Conservation (phyloP, 2,329 filamentous ascomycete species). For the Fusarium mundagurra region DNA sequence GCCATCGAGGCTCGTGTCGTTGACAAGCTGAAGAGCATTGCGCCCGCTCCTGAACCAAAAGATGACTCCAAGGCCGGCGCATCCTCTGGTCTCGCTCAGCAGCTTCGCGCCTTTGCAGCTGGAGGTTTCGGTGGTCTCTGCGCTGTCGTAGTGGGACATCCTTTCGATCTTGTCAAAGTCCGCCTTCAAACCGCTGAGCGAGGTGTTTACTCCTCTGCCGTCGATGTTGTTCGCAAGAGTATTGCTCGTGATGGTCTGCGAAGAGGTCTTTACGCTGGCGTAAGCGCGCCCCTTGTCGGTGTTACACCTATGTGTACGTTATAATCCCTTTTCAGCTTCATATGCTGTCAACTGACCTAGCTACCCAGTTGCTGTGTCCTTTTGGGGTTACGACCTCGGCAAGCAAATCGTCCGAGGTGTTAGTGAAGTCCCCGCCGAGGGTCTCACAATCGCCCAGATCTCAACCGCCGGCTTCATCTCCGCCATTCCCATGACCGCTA, state of each 20-base stretch:
- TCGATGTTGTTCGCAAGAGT: slow-evolving; percentile 92
- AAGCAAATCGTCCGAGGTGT: slow-evolving; percentile 83
- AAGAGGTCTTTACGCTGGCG: slow-evolving; percentile 92
- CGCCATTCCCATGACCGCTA: slow-evolving; percentile 95
- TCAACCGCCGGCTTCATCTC: slow-evolving; percentile 96
- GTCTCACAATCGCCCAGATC: slow-evolving; percentile 87
- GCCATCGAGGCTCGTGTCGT: slow-evolving; percentile 48
- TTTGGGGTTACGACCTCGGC: slow-evolving; percentile 94
- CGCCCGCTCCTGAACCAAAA: slow-evolving; percentile 56
- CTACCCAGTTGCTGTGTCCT: slow-evolving; percentile 71
- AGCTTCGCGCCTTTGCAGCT: slow-evolving; percentile 83
- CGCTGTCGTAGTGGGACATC: slow-evolving; percentile 93
- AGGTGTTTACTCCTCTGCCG: slow-evolving; percentile 87
- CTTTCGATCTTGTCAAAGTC: slow-evolving; percentile 98
- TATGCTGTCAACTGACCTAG: not conserved
- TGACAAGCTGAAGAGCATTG: slow-evolving; percentile 57
- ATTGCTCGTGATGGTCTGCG: slow-evolving; percentile 84
- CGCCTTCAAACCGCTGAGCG: slow-evolving; percentile 94
- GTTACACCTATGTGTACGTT: slow-evolving; percentile 98
- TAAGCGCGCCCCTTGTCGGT: slow-evolving; percentile 91
- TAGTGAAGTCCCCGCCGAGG: slow-evolving; percentile 71
- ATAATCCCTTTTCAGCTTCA: not conserved
- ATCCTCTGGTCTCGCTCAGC: slow-evolving; percentile 53
- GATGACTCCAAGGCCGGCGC: slow-evolving; percentile 52
- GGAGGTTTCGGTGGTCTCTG: slow-evolving; percentile 94